Conservation (phyloP, 2,329 filamentous ascomycete species). For the Gyromitra esculenta region DNA sequence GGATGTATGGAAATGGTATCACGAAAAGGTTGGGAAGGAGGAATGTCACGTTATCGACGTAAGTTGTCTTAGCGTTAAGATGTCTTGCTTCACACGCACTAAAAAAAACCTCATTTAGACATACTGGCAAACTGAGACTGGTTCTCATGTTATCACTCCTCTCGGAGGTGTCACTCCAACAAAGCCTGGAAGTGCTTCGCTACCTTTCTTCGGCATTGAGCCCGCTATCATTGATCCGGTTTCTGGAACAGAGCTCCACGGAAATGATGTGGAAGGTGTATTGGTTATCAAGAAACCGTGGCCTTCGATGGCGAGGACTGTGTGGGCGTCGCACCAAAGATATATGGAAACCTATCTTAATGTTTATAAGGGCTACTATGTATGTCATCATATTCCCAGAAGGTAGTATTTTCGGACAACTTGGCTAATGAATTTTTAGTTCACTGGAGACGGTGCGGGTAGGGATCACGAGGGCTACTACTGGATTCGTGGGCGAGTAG, state of each 20-base stretch:
- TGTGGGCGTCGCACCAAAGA: conserved; percentile 96
- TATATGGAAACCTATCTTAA: conserved; percentile 99
- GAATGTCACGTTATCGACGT: conserved; percentile 94
- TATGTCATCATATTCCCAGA: conserved; percentile 66
- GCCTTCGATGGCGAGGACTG: conserved; percentile 98
- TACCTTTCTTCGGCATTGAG: conserved; percentile 98
- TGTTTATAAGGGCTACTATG: conserved; percentile 97
- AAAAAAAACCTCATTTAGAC: conserved; percentile 68
- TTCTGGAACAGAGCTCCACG: conserved; percentile 88
- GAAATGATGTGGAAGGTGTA: conserved; percentile 97
- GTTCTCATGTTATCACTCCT: conserved; percentile 93
- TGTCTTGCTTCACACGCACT: neutral
- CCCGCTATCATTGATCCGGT: conserved; percentile 97
- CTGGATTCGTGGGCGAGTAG: conserved; percentile 98
- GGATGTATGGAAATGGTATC: conserved; percentile 99
- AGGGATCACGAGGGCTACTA: conserved; percentile 99
- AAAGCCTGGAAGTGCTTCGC: conserved; percentile 93
- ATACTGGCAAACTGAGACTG: conserved; percentile 99
- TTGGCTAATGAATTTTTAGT: conserved; percentile 64
- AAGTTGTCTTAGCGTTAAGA: conserved; percentile 63
- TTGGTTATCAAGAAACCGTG: conserved; percentile 96
- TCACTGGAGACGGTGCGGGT: conserved; percentile 91
- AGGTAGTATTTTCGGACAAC: neutral
- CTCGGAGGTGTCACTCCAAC: conserved; percentile 93
- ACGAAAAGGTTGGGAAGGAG: conserved; percentile 91